These are phyloP conservation scores for Clarireedia hainanense DNA, from an alignment of 2,329 filamentous ascomycete genomes.

Conservation along the genomic window DNA sequence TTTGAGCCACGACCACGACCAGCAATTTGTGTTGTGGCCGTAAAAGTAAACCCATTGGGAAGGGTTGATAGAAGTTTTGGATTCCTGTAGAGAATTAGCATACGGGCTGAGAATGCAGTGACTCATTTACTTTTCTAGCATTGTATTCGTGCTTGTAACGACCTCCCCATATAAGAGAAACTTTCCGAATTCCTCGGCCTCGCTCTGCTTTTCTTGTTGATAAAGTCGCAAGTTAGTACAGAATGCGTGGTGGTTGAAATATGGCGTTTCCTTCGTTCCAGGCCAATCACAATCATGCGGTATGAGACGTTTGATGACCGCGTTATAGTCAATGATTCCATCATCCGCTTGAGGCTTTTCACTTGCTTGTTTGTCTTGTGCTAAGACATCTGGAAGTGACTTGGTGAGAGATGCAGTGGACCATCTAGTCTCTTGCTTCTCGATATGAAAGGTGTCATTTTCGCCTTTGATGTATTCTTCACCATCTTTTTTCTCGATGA, in stretches of 20 bases:
- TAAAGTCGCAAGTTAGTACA: constrained; percentile 66
- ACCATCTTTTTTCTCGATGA: constrained; percentile 57
- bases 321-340: constrained; percentile 66
- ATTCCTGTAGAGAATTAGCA: constrained; percentile 48
- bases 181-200: constrained; percentile 64
- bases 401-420: constrained; percentile 46
- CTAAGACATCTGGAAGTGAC: constrained; percentile 34
- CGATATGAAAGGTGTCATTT: constrained; percentile 73
- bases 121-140: constrained; percentile 68
- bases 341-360: constrained; percentile 36
- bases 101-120: neutral
- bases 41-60: constrained; percentile 78
- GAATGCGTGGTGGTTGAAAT: constrained; percentile 77
- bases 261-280: constrained; percentile 64
- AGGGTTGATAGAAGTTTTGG: constrained; percentile 65
- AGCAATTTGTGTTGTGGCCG: constrained; percentile 80
- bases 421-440: constrained; percentile 57
- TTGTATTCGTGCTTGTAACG: constrained; percentile 86
- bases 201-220: constrained; percentile 43
- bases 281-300: constrained; percentile 64
- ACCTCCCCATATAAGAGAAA: constrained; percentile 82
- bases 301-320: constrained; percentile 64
- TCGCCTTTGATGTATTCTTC: constrained; percentile 71
- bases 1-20: constrained; percentile 85
- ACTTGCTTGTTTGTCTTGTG: constrained; percentile 28